phyloP scores from a whole-genome alignment of 192 early-diverging fungal species.

The Pilobolus umbonatus region DNA sequence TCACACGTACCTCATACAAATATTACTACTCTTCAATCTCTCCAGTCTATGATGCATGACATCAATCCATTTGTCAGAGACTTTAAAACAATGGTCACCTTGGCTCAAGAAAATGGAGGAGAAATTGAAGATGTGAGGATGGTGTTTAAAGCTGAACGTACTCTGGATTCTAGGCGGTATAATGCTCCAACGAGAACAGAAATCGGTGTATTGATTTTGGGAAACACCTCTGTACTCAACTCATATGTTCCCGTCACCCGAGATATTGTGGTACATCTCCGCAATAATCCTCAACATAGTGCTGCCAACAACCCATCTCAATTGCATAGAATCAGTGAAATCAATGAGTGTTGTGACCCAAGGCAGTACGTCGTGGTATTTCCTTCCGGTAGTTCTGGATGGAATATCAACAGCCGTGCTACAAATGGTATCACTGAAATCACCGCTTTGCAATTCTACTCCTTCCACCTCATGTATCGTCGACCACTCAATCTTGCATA shows the following conservation, averaged over 20 bases:
- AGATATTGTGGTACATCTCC: too few species aligned
- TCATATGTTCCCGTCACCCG: too few species aligned
- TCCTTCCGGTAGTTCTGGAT: not conserved
- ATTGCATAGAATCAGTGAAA: too few species aligned
- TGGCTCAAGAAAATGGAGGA: not conserved
- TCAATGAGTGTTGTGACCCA: too few species aligned
- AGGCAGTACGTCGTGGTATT: too few species aligned
- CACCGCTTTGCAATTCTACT: not conserved
- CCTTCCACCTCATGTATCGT: not conserved
- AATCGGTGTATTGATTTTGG: not conserved
- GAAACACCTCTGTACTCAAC: not conserved
- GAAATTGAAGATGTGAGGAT: not conserved
- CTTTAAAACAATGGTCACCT: not conserved
- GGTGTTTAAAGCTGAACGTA: not conserved
- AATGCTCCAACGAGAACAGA: not conserved
- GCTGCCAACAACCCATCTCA: too few species aligned
- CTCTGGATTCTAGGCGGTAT: not conserved
- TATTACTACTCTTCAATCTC: not conserved
- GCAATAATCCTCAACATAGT: too few species aligned
- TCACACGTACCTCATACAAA: not conserved
- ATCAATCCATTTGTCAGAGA: not conserved
- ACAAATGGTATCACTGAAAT: not conserved
- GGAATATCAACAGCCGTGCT: not conserved
- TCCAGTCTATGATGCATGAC: not conserved
- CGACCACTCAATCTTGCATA: too few species aligned